phyloP scores from a whole-genome alignment of 192 early-diverging fungal genomes.

The Mortierella alpina region DNA sequence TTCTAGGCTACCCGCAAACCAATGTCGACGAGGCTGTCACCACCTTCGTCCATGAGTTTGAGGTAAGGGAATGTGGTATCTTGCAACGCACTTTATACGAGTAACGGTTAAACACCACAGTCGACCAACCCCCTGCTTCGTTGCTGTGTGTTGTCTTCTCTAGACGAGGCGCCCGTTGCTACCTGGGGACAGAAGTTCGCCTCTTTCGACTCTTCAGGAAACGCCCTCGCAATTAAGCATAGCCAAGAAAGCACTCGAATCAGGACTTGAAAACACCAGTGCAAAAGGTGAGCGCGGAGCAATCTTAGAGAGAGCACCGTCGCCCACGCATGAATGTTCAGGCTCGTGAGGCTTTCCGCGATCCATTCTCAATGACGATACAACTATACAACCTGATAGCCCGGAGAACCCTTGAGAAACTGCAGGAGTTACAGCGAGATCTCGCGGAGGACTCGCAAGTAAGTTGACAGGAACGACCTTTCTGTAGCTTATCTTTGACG shows the following conservation, averaged over 20 bases:
- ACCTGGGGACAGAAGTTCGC: background rate
- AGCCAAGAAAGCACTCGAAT: slow-evolving; percentile 7
- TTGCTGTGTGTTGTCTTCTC: background rate
- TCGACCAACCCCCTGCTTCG: background rate
- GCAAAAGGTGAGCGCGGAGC: slow-evolving; percentile 6
- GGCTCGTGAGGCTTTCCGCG: background rate
- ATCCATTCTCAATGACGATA: background rate
- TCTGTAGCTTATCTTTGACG: background rate
- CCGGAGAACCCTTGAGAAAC: slow-evolving; percentile 8
- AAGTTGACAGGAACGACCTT: background rate
- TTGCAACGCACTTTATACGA: no score
- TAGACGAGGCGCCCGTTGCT: slow-evolving; percentile 27
- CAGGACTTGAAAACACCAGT: background rate
- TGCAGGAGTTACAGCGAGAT: slow-evolving; percentile 16
- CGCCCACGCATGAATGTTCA: no score
- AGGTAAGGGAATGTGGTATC: slow-evolving; percentile 6
- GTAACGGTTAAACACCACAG: background rate
- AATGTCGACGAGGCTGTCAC: slow-evolving; percentile 34
- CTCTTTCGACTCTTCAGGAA: background rate
- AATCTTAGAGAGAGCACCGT: no score
- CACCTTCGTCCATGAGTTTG: slow-evolving; percentile 37
- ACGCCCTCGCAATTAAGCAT: background rate
- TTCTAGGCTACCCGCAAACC: slow-evolving; percentile 29
- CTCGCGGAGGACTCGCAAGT: slow-evolving; percentile 15
- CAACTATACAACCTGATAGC: background rate